Evolutionary conservation across 2,329 filamentous ascomycete genomes (phyloP), one percentile per base, ranked within the genome.

Genomic region (Colletotrichum chlorophyti): DNA sequence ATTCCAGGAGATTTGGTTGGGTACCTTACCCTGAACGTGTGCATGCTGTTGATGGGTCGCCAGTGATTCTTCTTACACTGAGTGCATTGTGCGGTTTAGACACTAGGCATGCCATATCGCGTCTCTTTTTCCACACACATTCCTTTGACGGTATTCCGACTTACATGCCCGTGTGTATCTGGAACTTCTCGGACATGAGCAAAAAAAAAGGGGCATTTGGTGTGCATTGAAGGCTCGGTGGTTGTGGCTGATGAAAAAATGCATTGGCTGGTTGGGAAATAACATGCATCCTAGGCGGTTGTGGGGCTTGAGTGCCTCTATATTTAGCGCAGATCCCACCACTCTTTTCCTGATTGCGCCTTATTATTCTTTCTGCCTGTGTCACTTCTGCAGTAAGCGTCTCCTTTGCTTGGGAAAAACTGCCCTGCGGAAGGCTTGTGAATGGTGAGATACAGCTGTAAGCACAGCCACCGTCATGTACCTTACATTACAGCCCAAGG

Each of bases 271-370:
- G n/a, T 24, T 29, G 10, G 43, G 29, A 19, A 19, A 32, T 17
- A 29, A 7, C 3, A 26, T 24, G 38, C 48, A 35, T 29, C 31
- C 15, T 47, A 24, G 29, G 3, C 24, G 21, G 24, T 45, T 21
- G n/a, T n/a, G 37, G 31, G 48, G 54, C 49, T 47, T 37, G 40
- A 17, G 41, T 17, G 8, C 14, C 34, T 11, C 54, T 48, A 58
- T 41, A 47, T 34, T 42, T 58, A 58, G 54, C 29, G 49, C 49
- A 47, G 34, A 53, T 53, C 35, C 49, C 24, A 17, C 41, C 15
- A 7, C 7, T 38, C 46, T n/a, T 19, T 7, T 49, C 46, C 7
- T 26, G 12, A 37, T 43, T 52, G 24, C 41, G 34, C 48, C 9
- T 52, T 31, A 21, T n/a, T 21, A 19, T 19, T 38, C 35, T 17